phyloP scores from a whole-genome alignment of 345 rosid species.

The Aethionema arabicum region DNA sequence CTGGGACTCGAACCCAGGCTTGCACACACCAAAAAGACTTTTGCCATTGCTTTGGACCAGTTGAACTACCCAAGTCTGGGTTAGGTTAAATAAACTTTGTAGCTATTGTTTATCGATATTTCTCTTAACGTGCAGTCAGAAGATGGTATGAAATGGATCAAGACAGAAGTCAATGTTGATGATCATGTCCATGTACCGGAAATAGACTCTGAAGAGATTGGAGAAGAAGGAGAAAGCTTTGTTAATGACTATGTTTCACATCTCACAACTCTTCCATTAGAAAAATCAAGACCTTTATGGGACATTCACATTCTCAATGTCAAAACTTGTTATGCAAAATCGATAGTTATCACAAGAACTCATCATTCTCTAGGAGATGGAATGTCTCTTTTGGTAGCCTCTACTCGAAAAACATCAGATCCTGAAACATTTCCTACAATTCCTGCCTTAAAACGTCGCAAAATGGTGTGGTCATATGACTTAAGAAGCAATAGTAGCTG shows the following conservation, averaged over 20 bases:
- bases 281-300: constrained; percentile 43
- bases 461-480: too few species aligned
- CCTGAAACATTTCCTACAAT: too few species aligned
- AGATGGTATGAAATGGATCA: constrained; percentile 47
- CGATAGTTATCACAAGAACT: constrained; percentile 32
- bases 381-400: constrained; percentile 44
- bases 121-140: background rate
- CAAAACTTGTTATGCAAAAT: constrained; percentile 53
- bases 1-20: too few species aligned
- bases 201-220: constrained; percentile 24
- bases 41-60: too few species aligned
- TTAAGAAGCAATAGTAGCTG: constrained; percentile 16
- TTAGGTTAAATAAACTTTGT: too few species aligned
- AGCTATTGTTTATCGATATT: too few species aligned
- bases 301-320: constrained; percentile 53
- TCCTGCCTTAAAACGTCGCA: too few species aligned
- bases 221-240: constrained; percentile 42
- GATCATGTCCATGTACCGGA: constrained; percentile 49
- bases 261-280: constrained; percentile 46
- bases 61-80: too few species aligned
- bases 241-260: constrained; percentile 57
- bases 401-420: constrained; percentile 40
- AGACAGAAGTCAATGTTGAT: constrained; percentile 45
- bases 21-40: too few species aligned
- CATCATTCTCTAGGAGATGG: constrained; percentile 44